Percentiles rank a stretch among this genome's conserved stretches.
These are phyloP conservation scores for Populus hybrid DNA, from an alignment of 441 rosid genomes.

Conservation along the genomic window DNA sequence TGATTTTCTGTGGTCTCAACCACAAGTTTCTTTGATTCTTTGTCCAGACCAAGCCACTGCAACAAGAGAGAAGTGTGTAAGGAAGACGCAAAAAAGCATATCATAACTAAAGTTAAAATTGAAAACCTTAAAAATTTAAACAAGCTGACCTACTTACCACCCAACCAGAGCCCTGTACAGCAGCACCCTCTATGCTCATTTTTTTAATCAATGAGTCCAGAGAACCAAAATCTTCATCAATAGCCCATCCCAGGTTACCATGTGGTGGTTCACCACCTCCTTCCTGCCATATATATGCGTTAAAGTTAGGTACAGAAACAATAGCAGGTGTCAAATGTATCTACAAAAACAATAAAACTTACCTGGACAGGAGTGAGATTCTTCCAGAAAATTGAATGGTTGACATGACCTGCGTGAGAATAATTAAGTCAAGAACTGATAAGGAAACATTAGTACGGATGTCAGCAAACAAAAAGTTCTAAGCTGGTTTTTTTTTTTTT, in stretches of 20 bases:
- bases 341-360: conserved; percentile 28
- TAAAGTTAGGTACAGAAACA: conserved; percentile 1
- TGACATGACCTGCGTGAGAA: conserved; percentile 65
- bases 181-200: conserved; percentile 89
- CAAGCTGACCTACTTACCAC: conserved; percentile 55
- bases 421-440: neutral
- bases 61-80: neutral
- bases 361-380: conserved; percentile 71
- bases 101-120: neutral
- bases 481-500: neutral
- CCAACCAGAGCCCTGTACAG: conserved; percentile 99
- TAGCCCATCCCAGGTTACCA: conserved; percentile 65
- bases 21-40: conserved; percentile 76
- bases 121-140: neutral
- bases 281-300: conserved; percentile 40
- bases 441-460: neutral
- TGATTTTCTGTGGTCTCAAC: conserved; percentile 93
- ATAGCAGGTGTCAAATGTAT: neutral
- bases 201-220: conserved; percentile 64
- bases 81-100: neutral
- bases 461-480: neutral
- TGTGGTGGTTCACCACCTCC: conserved; percentile 97
- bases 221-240: conserved; percentile 80
- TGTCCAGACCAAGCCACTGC: conserved; percentile 93
- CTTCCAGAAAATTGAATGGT: conserved; percentile 95